Evolutionary conservation across 768 basidiomycete genomes (phyloP).

Genomic region (Boletus vinaceobasis): DNA sequence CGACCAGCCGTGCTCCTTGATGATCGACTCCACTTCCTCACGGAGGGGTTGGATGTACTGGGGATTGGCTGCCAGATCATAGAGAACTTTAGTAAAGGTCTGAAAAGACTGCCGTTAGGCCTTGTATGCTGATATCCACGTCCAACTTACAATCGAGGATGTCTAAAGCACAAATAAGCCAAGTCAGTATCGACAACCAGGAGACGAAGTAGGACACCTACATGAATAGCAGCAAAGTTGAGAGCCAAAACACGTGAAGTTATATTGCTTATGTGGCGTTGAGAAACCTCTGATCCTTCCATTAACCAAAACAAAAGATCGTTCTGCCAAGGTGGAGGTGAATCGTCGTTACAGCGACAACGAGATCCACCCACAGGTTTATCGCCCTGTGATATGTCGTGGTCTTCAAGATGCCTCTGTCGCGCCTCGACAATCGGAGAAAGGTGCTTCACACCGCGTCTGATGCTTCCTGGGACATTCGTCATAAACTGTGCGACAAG

Average conservation of each 20-base stretch:
- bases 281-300: conserved; percentile 16
- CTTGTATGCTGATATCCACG: too few species aligned
- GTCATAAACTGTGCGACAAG: not conserved
- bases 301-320: conserved; percentile 36
- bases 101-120: not conserved
- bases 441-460: conserved; percentile 15
- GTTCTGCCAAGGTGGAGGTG: conserved; percentile 26
- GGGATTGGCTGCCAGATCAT: conserved; percentile 10
- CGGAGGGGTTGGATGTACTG: conserved; percentile 13
- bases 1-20: conserved; percentile 17
- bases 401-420: not conserved
- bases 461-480: conserved; percentile 1
- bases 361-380: not conserved
- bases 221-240: conserved; percentile 27
- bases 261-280: conserved; percentile 20
- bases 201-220: not conserved
- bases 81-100: conserved; percentile 11
- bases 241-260: conserved; percentile 6
- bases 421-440: conserved; percentile 24
- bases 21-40: conserved; percentile 14
- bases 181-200: not conserved
- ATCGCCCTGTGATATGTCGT: not conserved
- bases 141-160: conserved; percentile 7
- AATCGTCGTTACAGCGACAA: too few species aligned
- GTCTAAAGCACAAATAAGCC: not conserved